phyloP scores from a whole-genome alignment of 176 grass and related monocot genomes.

The Poa annua region DNA sequence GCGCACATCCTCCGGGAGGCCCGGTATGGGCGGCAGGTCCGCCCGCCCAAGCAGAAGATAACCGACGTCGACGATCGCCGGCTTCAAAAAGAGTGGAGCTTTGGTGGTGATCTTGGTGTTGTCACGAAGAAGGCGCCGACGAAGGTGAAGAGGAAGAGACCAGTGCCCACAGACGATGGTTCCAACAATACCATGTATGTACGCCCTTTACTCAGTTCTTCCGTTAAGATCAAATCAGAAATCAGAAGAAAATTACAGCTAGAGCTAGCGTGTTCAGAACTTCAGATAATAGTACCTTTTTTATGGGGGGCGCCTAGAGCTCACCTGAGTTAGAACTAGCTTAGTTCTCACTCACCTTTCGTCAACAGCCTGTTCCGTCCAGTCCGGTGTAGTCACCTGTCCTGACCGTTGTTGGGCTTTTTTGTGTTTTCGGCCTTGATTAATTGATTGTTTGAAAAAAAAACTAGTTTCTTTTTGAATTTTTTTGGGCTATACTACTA shows the following conservation, averaged over 20 bases:
- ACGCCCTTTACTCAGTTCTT: conserved; percentile 11
- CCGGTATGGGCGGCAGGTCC: conserved; percentile 66
- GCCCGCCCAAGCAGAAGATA: conserved; percentile 79
- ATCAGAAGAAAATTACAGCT: not conserved
- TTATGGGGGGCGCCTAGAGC: too few species aligned
- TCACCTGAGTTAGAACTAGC: too few species aligned
- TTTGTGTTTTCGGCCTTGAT: too few species aligned
- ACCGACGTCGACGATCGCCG: conserved; percentile 70
- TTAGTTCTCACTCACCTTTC: too few species aligned
- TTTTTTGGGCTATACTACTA: too few species aligned
- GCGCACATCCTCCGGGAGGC: conserved; percentile 88
- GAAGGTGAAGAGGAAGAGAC: conserved; percentile 85
- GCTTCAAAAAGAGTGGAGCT: conserved; percentile 67
- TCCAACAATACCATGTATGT: conserved; percentile 59
- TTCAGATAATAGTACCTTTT: not conserved
- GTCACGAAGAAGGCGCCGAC: conserved; percentile 75
- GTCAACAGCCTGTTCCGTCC: too few species aligned
- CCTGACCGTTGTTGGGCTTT: too few species aligned
- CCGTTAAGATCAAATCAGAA: not conserved
- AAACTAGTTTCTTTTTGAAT: too few species aligned
- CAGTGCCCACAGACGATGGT: conserved; percentile 55
- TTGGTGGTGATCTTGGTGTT: conserved; percentile 63
- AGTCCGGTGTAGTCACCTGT: too few species aligned
- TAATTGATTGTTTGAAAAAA: too few species aligned
- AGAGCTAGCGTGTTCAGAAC: not conserved